Conservation (phyloP, 139 green algal species). For the Closterium sp. region DNA sequence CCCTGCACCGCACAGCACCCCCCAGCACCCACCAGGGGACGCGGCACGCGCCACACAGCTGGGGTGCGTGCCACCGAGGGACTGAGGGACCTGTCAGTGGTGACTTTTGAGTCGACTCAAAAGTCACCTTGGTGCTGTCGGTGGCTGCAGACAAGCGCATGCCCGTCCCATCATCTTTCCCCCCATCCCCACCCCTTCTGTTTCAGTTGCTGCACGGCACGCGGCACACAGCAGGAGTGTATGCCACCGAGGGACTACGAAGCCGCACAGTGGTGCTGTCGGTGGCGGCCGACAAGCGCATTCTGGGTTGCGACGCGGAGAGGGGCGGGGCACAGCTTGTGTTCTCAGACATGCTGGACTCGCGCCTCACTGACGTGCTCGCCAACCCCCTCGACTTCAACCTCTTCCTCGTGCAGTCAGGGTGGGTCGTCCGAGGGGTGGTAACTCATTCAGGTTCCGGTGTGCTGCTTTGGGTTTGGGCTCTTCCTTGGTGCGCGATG, state of each 20-base stretch:
- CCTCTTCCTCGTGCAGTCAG: slow-evolving; percentile 33
- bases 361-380: slow-evolving; percentile 21
- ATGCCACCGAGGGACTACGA: slow-evolving; percentile 13
- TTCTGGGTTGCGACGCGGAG: slow-evolving; percentile 19
- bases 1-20: background rate
- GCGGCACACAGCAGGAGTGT: slow-evolving; percentile 32
- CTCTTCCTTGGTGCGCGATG: no score
- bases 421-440: background rate
- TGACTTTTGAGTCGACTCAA: background rate
- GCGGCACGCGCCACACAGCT: no score
- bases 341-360: slow-evolving; percentile 27
- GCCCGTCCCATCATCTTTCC: background rate
- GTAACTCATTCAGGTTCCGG: background rate
- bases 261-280: slow-evolving; percentile 18
- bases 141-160: no score
- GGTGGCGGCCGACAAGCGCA: slow-evolving; percentile 29
- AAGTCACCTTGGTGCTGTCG: no score
- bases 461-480: no score
- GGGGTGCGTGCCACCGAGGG: background rate
- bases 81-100: background rate
- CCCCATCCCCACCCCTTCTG: background rate
- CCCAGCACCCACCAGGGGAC: background rate
- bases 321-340: background rate
- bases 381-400: slow-evolving; percentile 35
- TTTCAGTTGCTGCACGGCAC: slow-evolving; percentile 27